Conservation (phyloP, 2,329 filamentous ascomycete species). For the Ophiocordyceps sinensis region DNA sequence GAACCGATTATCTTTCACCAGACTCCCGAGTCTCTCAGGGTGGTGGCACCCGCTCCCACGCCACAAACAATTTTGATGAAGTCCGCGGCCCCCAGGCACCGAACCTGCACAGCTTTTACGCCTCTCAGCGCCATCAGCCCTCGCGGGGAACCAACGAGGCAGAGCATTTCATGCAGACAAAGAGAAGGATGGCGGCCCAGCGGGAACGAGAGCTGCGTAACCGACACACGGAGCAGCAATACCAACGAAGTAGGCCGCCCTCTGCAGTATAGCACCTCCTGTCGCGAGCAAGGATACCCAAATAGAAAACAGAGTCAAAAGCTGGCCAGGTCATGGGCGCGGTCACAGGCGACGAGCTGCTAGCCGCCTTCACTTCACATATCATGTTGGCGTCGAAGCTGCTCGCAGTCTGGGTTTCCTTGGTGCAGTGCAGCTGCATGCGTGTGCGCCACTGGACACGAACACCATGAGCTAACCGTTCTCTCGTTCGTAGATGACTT, state of each 20-base stretch:
- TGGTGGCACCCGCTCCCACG: slow-evolving; percentile 61
- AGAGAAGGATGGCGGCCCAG: slow-evolving; percentile 97
- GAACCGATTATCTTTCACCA: slow-evolving; percentile 21
- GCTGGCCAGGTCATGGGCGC: slow-evolving; percentile 5
- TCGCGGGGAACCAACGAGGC: slow-evolving; percentile 75
- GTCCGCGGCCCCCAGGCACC: slow-evolving; percentile 55
- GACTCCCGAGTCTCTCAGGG: slow-evolving; percentile 56
- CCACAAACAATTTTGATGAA: slow-evolving; percentile 69
- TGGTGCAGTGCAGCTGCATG: not conserved
- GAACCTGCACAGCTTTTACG: slow-evolving; percentile 84
- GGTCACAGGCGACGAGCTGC: slow-evolving; percentile 6
- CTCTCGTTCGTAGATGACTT: slow-evolving; percentile 33
- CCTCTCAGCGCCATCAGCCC: slow-evolving; percentile 80
- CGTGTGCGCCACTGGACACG: slow-evolving; percentile 5
- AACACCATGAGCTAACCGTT: slow-evolving; percentile 22
- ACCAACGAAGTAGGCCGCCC: slow-evolving; percentile 94
- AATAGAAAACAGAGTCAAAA: slow-evolving; percentile 17
- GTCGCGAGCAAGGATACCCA: slow-evolving; percentile 15
- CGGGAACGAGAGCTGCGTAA: slow-evolving; percentile 98
- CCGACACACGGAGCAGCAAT: slow-evolving; percentile 99
- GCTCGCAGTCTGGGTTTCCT: slow-evolving; percentile 3
- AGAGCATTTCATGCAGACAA: slow-evolving; percentile 97
- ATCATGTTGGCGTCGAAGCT: not conserved
- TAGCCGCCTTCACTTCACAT: slow-evolving; percentile 2
- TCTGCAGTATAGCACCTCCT: slow-evolving; percentile 52